These are phyloP conservation scores for Collybiopsis luxurians DNA, from an alignment of 768 basidiomycete species.

Conservation along the genomic window DNA sequence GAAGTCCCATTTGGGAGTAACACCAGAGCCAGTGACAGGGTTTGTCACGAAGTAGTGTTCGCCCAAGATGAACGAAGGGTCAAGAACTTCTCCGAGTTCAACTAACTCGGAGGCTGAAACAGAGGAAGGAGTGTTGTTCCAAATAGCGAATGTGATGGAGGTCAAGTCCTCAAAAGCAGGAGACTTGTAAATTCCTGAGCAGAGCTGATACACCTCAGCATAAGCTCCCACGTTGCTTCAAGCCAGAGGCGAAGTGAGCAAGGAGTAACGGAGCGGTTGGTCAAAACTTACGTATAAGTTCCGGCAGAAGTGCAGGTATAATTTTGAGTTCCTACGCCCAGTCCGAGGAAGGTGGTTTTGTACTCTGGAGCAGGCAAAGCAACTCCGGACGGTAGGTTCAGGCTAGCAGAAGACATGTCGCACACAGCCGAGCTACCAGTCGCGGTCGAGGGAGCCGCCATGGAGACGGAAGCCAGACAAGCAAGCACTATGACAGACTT, in stretches of 20 bases:
- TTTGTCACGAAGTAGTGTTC: constrained; percentile 60
- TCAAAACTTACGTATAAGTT: constrained; percentile 51
- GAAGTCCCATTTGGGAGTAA: constrained; percentile 58
- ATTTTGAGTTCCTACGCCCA: constrained; percentile 51
- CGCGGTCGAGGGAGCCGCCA: not conserved
- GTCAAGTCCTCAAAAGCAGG: not conserved
- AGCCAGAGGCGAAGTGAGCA: too few species aligned
- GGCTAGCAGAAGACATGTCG: constrained; percentile 19
- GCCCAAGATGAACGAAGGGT: constrained; percentile 24
- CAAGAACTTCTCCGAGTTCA: constrained; percentile 3
- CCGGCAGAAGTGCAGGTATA: constrained; percentile 47
- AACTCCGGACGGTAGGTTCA: constrained; percentile 21
- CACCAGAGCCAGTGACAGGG: constrained; percentile 36
- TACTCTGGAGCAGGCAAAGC: constrained; percentile 32
- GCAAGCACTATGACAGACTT: not conserved
- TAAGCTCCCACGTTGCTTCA: too few species aligned
- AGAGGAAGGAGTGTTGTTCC: not conserved
- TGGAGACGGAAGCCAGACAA: not conserved
- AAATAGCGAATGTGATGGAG: not conserved
- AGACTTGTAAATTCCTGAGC: too few species aligned
- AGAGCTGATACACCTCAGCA: too few species aligned
- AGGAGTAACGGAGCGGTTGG: too few species aligned
- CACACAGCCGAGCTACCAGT: not conserved
- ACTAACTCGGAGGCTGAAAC: not conserved
- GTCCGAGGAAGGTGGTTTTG: constrained; percentile 36